Base-by-base conservation (phyloP, 108 stramenopile genomes). In the Nitzschia sp. region DNA sequence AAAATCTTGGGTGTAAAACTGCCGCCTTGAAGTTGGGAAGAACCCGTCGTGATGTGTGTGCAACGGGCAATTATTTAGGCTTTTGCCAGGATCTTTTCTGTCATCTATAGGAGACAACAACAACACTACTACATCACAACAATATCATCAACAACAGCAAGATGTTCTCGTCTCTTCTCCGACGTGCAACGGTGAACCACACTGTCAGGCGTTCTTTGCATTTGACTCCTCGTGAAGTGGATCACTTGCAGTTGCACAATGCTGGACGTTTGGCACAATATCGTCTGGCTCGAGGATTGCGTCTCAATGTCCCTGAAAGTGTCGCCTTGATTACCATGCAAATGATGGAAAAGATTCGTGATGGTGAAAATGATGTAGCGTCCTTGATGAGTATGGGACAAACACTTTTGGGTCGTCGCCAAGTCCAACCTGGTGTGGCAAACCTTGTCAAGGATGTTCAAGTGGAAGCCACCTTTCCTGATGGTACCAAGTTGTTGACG, bases 401-500 rank as follows among this genome's bases (percentile, higher is more conserved):
- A 41, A 65, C 78, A 24, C 66, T 98, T 34, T 65, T 98, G 25
- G 98, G 98, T 0, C 63, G 77, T 11, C 68, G 79, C 55, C 90
- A 98, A 79, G 96, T 97, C 0, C 53, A 91, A 50, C 85, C 93
- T 0, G 96, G 95, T 2, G 95, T 98, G 19, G 73, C 92, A 9
- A 29, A 42, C 50, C 20, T 96, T 51, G 73, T 98, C n/a, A 52
- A 76, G 10, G 89, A 97, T 76, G 96, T 98, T 7, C 98, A 98
- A 80, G 83, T 98, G 40, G 98, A 98, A 83, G 97, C 91, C 20
- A 97, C 97, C 42, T 98, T 98, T 84, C 95, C 94, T 0, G 98
- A 98, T 78, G 98, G 98, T 2, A 98, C 98, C 55, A 98, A 98
- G 70, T 77, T 98, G n/a, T 63, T 97, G 29, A 98, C 97, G 25